phyloP scores from a whole-genome alignment of 2,329 filamentous ascomycete species.

The Arachnopeziza araneosa region DNA sequence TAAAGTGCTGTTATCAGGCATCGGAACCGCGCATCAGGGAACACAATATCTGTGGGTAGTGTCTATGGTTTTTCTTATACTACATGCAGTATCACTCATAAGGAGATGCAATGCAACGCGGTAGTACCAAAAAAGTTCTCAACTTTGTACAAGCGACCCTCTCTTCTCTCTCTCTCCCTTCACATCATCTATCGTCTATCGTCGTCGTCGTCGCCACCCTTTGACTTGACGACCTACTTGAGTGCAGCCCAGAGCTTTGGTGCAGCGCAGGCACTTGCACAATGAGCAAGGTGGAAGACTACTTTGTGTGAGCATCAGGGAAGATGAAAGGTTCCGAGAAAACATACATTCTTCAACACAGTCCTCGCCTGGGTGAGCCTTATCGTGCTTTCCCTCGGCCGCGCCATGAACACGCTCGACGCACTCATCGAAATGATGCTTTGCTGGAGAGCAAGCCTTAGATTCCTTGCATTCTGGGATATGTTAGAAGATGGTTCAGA shows the following conservation, averaged over 20 bases:
- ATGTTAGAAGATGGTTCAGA: constrained; percentile 7
- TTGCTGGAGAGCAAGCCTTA: constrained; percentile 74
- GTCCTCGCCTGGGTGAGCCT: constrained; percentile 77
- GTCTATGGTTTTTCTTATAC: constrained; percentile 23
- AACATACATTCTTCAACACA: constrained; percentile 98
- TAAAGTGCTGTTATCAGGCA: neutral
- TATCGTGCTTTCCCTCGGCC: constrained; percentile 57
- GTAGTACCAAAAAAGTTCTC: neutral
- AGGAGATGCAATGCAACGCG: constrained; percentile 4
- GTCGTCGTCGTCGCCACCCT: neutral
- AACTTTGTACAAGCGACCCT: neutral
- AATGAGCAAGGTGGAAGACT: constrained; percentile 99
- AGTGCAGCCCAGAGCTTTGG: constrained; percentile 92
- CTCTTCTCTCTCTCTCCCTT: neutral
- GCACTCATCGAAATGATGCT: constrained; percentile 99
- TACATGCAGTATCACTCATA: constrained; percentile 22
- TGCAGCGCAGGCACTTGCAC: constrained; percentile 85
- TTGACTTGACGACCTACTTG: constrained; percentile 58
- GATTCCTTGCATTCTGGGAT: constrained; percentile 81
- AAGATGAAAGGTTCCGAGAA: neutral
- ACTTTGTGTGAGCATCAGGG: constrained; percentile 12
- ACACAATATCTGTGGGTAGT: neutral
- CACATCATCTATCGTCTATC: too few species aligned
- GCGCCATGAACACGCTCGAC: constrained; percentile 79
- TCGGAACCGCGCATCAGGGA: neutral